phyloP scores from a whole-genome alignment of 208 protist genomes.

The Leishmania mexicana region DNA sequence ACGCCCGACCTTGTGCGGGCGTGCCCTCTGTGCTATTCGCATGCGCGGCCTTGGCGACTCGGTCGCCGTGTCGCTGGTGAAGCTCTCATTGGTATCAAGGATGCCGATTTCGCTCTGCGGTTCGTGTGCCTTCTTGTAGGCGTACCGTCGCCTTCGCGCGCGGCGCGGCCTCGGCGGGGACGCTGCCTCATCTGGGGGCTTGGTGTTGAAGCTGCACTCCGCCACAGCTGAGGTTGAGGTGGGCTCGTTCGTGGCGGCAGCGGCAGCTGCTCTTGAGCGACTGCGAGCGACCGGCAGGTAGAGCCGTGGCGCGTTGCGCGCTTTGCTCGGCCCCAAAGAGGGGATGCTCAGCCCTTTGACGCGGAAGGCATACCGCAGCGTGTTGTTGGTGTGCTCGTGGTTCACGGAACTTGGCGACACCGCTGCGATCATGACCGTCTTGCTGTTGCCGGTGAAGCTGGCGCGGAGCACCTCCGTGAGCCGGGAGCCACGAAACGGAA shows the following conservation, averaged over 20 bases:
- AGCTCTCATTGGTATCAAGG: not conserved
- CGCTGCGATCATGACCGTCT: slow-evolving; percentile 96
- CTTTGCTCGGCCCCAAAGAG: slow-evolving; percentile 59
- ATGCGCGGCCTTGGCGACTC: not conserved
- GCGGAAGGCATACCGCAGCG: slow-evolving; percentile 97
- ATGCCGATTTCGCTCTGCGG: not conserved
- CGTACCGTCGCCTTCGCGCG: not conserved
- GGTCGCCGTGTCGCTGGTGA: not conserved
- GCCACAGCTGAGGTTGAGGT: not conserved
- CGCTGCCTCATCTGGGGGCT: not conserved
- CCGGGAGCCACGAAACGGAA: slow-evolving; percentile 96
- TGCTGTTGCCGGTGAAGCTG: slow-evolving; percentile 95
- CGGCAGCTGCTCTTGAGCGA: not conserved
- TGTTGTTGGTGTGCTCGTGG: slow-evolving; percentile 97
- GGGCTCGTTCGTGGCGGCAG: not conserved
- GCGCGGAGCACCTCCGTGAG: slow-evolving; percentile 97
- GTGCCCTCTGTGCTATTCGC: slow-evolving; percentile 8
- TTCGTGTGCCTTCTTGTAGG: not conserved
- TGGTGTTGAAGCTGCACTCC: not conserved
- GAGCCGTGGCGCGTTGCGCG: slow-evolving; percentile 66
- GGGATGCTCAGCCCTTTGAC: slow-evolving; percentile 83
- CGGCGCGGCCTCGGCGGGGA: slow-evolving; percentile 8
- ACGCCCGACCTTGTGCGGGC: slow-evolving; percentile 8
- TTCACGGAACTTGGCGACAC: slow-evolving; percentile 87
- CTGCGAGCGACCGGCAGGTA: slow-evolving; percentile 13